Evolutionary conservation across 1,284 basidiomycete species (phyloP).

Genomic region (Papiliotrema flavescens): DNA sequence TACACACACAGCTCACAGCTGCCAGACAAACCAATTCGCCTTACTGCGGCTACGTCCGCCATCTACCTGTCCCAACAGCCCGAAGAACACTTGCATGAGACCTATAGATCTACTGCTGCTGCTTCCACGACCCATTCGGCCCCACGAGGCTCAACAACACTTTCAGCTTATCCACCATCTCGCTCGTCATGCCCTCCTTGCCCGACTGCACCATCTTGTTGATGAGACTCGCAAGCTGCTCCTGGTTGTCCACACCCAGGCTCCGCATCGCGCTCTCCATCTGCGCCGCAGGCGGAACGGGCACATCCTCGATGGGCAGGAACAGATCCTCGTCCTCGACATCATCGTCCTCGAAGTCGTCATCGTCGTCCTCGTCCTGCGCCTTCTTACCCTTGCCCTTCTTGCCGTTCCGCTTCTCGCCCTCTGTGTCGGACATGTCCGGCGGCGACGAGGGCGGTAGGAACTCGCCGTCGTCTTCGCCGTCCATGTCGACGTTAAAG

Average conservation of each 20-base stretch:
- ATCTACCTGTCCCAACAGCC: not conserved
- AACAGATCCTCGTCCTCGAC: slow-evolving; percentile 37
- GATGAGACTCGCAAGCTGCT: slow-evolving; percentile 7
- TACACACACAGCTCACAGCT: no score
- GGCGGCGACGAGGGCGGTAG: slow-evolving; percentile 28
- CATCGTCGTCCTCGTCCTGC: slow-evolving; percentile 22
- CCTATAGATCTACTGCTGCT: not conserved
- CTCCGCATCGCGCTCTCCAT: slow-evolving; percentile 5
- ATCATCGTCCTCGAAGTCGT: slow-evolving; percentile 27
- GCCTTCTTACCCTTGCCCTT: not conserved
- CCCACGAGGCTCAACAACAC: slow-evolving; percentile 8
- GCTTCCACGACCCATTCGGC: slow-evolving; percentile 3
- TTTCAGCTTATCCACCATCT: slow-evolving; percentile 13
- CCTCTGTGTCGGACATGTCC: slow-evolving; percentile 22
- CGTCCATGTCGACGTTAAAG: slow-evolving; percentile 27
- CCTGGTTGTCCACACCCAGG: slow-evolving; percentile 11
- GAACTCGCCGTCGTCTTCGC: slow-evolving; percentile 35
- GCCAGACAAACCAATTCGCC: no score
- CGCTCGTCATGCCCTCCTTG: slow-evolving; percentile 7
- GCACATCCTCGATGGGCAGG: slow-evolving; percentile 38
- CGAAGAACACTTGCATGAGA: not conserved
- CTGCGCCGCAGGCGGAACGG: slow-evolving; percentile 17
- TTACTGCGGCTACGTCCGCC: not conserved
- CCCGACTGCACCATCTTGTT: slow-evolving; percentile 10
- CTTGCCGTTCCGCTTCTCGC: slow-evolving; percentile 4